Evolutionary conservation across 306 rosid species (phyloP).

Genomic region (Vigna reflexopilosa): DNA sequence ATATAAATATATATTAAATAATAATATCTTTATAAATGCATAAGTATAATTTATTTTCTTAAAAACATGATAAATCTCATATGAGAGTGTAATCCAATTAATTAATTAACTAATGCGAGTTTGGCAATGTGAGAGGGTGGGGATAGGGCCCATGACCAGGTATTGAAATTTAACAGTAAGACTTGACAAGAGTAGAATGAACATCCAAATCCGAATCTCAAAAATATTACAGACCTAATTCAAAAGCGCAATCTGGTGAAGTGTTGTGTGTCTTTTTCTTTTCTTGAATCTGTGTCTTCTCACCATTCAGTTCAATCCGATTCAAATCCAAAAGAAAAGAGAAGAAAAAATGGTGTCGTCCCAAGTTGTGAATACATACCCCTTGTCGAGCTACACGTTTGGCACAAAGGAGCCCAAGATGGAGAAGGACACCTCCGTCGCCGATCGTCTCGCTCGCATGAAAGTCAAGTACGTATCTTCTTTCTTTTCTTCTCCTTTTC

Average conservation of each 20-base stretch:
- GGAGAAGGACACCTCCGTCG: constrained; percentile 99
- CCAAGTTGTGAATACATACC: constrained; percentile 92
- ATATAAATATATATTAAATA: no score
- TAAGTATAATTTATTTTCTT: no score
- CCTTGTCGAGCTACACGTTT: constrained; percentile 96
- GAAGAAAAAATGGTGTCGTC: constrained; percentile 63
- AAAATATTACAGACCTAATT: background rate
- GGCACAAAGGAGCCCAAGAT: constrained; percentile 99
- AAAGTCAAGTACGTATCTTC: constrained; percentile 80
- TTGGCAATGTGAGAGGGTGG: background rate
- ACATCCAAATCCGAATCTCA: background rate
- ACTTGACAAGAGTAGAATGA: background rate
- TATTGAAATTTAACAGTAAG: background rate
- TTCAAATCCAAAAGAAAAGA: background rate
- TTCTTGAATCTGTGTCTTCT: no score
- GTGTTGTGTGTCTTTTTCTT: no score
- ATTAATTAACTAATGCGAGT: no score
- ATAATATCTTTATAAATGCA: no score
- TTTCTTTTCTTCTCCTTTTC: background rate
- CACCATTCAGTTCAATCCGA: background rate
- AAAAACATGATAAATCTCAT: no score
- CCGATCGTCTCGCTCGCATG: constrained; percentile 99
- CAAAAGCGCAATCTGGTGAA: background rate
- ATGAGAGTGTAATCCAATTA: no score
- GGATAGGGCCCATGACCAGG: background rate